A percentile compares a stretch with the other conserved stretches of the same genome.
phyloP scores from a whole-genome alignment of 192 early-diverging fungal species.

The Linnemannia exigua region DNA sequence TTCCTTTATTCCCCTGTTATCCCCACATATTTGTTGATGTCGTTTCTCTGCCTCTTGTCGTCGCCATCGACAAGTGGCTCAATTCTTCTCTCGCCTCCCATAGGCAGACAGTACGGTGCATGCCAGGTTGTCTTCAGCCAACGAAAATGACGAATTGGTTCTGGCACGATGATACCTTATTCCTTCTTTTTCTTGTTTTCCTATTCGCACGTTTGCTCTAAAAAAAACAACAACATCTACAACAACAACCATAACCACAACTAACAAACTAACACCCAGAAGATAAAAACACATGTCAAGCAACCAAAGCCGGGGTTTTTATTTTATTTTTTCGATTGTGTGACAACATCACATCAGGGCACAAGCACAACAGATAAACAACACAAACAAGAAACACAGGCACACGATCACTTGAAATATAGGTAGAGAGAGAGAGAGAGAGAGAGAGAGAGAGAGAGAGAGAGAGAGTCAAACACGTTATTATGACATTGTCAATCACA shows the following conservation, averaged over 20 bases:
- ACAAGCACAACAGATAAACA: not conserved
- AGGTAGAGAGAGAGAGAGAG: not conserved
- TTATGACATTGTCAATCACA: not conserved
- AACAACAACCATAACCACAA: not conserved
- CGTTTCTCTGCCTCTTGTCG: not conserved
- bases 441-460: not conserved
- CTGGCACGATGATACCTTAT: not conserved
- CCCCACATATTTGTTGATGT: conserved; percentile 1
- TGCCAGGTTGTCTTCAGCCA: not conserved
- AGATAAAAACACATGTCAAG: not conserved
- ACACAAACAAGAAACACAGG: not conserved
- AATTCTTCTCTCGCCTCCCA: not conserved
- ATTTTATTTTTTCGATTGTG: not conserved
- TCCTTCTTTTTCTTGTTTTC: no score
- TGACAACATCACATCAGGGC: not conserved
- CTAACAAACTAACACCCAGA: no score
- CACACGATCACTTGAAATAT: not conserved
- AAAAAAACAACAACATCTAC: not conserved
- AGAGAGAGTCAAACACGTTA: conserved; percentile 9
- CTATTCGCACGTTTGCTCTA: no score
- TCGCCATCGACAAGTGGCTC: no score
- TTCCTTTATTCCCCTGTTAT: not conserved
- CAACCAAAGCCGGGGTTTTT: no score
- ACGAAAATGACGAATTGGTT: not conserved
- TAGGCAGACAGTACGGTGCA: not conserved